phyloP scores from a whole-genome alignment of 345 rosid genomes.

The Litchi chinensis region DNA sequence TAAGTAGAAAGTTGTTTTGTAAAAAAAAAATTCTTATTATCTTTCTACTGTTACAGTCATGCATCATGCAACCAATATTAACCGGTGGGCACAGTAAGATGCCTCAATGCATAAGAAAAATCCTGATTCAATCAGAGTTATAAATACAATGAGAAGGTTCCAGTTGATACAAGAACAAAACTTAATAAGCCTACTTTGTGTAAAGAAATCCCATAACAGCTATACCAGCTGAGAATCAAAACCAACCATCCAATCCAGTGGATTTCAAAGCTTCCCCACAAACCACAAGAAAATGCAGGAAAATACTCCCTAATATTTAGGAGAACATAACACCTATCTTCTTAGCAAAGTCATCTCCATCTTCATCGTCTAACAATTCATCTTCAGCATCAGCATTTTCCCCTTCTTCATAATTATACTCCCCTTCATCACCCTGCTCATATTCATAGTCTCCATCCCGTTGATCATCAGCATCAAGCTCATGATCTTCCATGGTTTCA shows the following conservation, averaged over 20 bases:
- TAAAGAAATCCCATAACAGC: constrained; percentile 27
- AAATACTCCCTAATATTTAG: constrained; percentile 17
- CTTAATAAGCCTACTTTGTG: constrained; percentile 33
- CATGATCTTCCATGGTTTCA: constrained; percentile 51
- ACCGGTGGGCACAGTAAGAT: constrained; percentile 22
- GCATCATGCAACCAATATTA: constrained; percentile 36
- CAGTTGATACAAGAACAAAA: constrained; percentile 27
- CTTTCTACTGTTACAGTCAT: constrained; percentile 43
- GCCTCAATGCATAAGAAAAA: constrained; percentile 33
- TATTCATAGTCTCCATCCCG: constrained; percentile 48
- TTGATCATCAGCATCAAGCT: constrained; percentile 53
- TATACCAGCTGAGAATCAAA: constrained; percentile 15
- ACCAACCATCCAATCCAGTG: neutral
- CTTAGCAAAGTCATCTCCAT: constrained; percentile 63
- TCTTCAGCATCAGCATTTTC: constrained; percentile 63
- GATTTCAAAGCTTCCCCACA: constrained; percentile 16
- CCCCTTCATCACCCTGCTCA: constrained; percentile 72
- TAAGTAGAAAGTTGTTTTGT: too few species aligned
- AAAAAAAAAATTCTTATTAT: constrained; percentile 24
- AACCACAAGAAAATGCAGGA: constrained; percentile 16
- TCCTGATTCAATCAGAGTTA: constrained; percentile 38
- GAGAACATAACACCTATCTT: constrained; percentile 64
- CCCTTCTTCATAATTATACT: constrained; percentile 67
- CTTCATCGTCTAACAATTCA: constrained; percentile 62
- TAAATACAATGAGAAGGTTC: constrained; percentile 24